Base-by-base conservation (phyloP, 2,329 filamentous ascomycete genomes). In the Diaporthe nobilis region DNA sequence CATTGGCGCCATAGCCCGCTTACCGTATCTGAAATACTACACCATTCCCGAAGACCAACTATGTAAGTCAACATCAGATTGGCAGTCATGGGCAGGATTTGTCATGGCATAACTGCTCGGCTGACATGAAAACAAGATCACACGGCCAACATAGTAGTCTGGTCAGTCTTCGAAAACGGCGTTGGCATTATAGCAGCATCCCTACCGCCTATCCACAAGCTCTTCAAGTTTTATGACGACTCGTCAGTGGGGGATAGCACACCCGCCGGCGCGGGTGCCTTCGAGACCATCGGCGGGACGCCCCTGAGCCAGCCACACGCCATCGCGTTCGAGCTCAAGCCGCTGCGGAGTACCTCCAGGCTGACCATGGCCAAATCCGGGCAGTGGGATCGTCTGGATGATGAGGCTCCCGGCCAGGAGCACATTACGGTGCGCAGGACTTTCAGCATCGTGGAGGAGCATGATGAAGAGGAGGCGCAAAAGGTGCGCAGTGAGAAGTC, bases 111-210 rank as follows among this genome's bases (percentile, higher is more conserved):
- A 4, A 0, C 5, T n/a, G 3, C 8, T 47, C 28, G 9, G 49
- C 47, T 73, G 13, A 73, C 8, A 3, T 6, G 1, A 9, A 20
- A 10, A n/a, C 31, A 25, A 78, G 77, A 76, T 47, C n/a, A 71
- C 53, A 60, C 65, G 34, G 83, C 85, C 39, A 84, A 87, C 78
- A 83, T 90, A 1, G 88, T 86, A 15, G 85, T 88, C 74, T 88
- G 87, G 87, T 84, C 84, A 5, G 83, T 85, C 1, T 78, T 82
- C 72, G 85, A 84, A 75, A 81, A 79, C 76, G 85, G 85, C 74
- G 78, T 83, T 1, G 85, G 83, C 31, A 83, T 86, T 60, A 79
- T 85, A 7, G 84, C 83, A 6, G 84, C 81, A 0, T 84, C 80
- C 61, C 28, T 73, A 0, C 72, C 72, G 10, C 72, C 72, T 2